A percentile compares a stretch with the other conserved stretches of the same genome.
phyloP scores from a whole-genome alignment of 129 eudicot species.

The Dittrichia graveolens region DNA sequence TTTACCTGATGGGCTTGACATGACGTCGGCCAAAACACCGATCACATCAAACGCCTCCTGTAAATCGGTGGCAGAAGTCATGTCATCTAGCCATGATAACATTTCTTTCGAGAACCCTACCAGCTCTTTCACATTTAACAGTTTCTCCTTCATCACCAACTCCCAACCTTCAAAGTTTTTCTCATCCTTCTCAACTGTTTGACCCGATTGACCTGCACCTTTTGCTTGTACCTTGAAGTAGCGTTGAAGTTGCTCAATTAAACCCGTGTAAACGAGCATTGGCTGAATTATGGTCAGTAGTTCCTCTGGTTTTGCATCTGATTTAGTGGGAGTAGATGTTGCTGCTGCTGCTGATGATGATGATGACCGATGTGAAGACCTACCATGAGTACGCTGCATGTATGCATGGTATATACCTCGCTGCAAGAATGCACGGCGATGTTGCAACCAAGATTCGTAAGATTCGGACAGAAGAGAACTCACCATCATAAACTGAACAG shows the following conservation, averaged over 20 bases:
- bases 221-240: slow-evolving; percentile 70
- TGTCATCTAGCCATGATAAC: slow-evolving; percentile 85
- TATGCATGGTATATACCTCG: slow-evolving; percentile 94
- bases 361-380: slow-evolving; percentile 53
- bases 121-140: slow-evolving; percentile 77
- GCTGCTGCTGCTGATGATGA: slow-evolving; percentile 35
- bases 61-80: slow-evolving; percentile 60
- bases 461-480: slow-evolving; percentile 86
- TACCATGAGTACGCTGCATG: slow-evolving; percentile 76
- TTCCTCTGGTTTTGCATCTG: slow-evolving; percentile 45
- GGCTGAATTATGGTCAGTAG: slow-evolving; percentile 66
- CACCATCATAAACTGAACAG: slow-evolving; percentile 98
- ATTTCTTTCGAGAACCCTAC: slow-evolving; percentile 86
- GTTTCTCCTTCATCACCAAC: slow-evolving; percentile 74
- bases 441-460: slow-evolving; percentile 88
- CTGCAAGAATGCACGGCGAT: slow-evolving; percentile 80
- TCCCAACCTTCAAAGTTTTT: slow-evolving; percentile 79
- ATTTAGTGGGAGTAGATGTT: slow-evolving; percentile 24
- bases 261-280: slow-evolving; percentile 89
- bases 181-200: slow-evolving; percentile 44
- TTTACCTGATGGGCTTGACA: slow-evolving; percentile 50
- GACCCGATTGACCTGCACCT: slow-evolving; percentile 19
- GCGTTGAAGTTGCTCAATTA: slow-evolving; percentile 91
- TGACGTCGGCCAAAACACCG: slow-evolving; percentile 77
- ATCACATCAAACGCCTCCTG: slow-evolving; percentile 92